phyloP scores from a whole-genome alignment of 2,329 filamentous ascomycete species.

The Whalleya microplaca region DNA sequence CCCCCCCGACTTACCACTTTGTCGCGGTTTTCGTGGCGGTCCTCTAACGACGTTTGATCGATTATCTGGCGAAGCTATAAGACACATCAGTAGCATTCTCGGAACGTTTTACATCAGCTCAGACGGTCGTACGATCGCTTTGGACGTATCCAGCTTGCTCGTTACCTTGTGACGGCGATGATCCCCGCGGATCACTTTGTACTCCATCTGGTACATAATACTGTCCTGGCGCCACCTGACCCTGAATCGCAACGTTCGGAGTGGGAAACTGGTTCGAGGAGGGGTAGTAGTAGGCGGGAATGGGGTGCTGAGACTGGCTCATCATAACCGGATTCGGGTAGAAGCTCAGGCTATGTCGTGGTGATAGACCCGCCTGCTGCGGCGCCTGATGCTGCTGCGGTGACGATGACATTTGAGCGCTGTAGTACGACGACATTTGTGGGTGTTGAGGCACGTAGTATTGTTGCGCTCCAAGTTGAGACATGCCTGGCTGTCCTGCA shows the following conservation, averaged over 20 bases:
- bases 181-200: conserved; percentile 20
- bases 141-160: conserved; percentile 22
- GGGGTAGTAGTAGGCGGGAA: conserved; percentile 49
- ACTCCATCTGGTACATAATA: conserved; percentile 37
- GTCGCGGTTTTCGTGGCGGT: conserved; percentile 60
- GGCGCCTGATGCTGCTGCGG: conserved; percentile 39
- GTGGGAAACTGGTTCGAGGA: conserved; percentile 42
- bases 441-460: conserved; percentile 53
- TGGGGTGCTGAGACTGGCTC: conserved; percentile 43
- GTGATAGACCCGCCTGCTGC: conserved; percentile 38
- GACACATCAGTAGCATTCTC: conserved; percentile 13
- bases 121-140: conserved; percentile 35
- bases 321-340: conserved; percentile 50
- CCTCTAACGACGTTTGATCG: conserved; percentile 53
- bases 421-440: conserved; percentile 50
- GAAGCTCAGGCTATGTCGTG: conserved; percentile 46
- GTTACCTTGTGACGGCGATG: conserved; percentile 26
- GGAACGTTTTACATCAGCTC: background rate
- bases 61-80: conserved; percentile 36
- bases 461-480: conserved; percentile 44
- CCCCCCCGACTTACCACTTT: conserved; percentile 57
- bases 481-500: conserved; percentile 42
- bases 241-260: conserved; percentile 38
- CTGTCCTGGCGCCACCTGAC: conserved; percentile 40
- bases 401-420: conserved; percentile 41